Conservation (phyloP, 1,284 basidiomycete species). For the Ceratobasidium sp. region DNA sequence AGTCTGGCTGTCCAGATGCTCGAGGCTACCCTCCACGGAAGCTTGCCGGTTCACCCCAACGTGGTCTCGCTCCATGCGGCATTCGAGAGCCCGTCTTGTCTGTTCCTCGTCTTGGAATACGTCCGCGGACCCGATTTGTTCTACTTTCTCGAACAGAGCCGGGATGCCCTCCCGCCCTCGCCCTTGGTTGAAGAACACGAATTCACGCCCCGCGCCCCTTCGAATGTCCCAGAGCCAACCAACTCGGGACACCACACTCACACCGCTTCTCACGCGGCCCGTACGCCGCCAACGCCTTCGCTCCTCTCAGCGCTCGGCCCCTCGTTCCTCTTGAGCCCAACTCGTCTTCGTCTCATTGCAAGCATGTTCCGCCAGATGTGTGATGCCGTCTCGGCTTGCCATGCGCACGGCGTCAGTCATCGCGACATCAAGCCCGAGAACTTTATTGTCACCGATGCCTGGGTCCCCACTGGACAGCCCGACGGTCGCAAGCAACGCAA, state of each 20-base stretch:
- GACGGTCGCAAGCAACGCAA: constrained; percentile 65
- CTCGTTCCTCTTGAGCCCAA: constrained; percentile 81
- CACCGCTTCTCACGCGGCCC: not conserved
- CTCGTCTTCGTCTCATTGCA: constrained; percentile 88
- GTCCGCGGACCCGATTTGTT: constrained; percentile 97
- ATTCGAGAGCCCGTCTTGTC: constrained; percentile 79
- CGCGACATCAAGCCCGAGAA: constrained; percentile 99
- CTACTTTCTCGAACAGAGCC: constrained; percentile 95
- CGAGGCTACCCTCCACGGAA: constrained; percentile 96
- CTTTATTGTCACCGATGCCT: constrained; percentile 89
- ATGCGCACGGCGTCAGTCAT: constrained; percentile 90
- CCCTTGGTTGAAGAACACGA: constrained; percentile 52
- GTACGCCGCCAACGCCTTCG: constrained; percentile 91
- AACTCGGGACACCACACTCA: constrained; percentile 38
- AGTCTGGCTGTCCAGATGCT: constrained; percentile 86
- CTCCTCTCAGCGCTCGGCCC: constrained; percentile 89
- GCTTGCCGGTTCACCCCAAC: constrained; percentile 88
- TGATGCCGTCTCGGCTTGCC: constrained; percentile 95
- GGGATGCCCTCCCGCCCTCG: constrained; percentile 74
- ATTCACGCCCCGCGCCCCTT: constrained; percentile 40
- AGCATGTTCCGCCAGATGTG: constrained; percentile 99
- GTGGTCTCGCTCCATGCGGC: constrained; percentile 96
- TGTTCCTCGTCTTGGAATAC: constrained; percentile 85
- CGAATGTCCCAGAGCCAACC: constrained; percentile 37
- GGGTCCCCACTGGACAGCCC: constrained; percentile 56